These are phyloP conservation scores for Pseudogymnoascus sp. DNA, from an alignment of 2,329 filamentous ascomycete species.

Conservation along the genomic window DNA sequence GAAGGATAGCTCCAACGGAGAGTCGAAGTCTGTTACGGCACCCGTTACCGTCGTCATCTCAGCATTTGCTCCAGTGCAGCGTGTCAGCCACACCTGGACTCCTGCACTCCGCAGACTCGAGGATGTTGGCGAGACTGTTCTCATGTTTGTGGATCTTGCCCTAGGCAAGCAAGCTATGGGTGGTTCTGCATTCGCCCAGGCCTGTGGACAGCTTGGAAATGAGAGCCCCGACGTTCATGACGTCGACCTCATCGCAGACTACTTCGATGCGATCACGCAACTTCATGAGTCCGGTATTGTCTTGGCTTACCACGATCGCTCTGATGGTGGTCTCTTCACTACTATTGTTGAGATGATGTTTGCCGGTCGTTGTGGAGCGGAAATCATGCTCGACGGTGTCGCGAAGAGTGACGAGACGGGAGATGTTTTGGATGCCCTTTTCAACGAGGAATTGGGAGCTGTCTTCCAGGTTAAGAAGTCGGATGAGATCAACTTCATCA, in stretches of 20 bases:
- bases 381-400: conserved; percentile 72
- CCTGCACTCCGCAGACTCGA: conserved; percentile 74
- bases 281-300: conserved; percentile 62
- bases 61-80: conserved; percentile 75
- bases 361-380: conserved; percentile 80
- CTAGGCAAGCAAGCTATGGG: conserved; percentile 73
- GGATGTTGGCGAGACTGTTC: conserved; percentile 78
- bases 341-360: conserved; percentile 97
- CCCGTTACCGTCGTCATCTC: conserved; percentile 88
- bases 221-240: conserved; percentile 81
- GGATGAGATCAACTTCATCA: conserved; percentile 76
- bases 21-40: conserved; percentile 78
- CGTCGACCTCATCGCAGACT: conserved; percentile 72
- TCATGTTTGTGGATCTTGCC: conserved; percentile 88
- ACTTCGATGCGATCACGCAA: conserved; percentile 73
- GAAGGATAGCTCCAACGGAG: conserved; percentile 59
- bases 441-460: conserved; percentile 93
- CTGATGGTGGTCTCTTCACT: conserved; percentile 85
- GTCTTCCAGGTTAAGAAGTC: conserved; percentile 88
- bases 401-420: conserved; percentile 49
- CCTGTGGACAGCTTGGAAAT: conserved; percentile 76
- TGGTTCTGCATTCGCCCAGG: conserved; percentile 84
- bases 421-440: conserved; percentile 66
- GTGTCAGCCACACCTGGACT: conserved; percentile 86
- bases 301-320: conserved; percentile 89